A percentile compares a stretch with the other conserved stretches of the same genome.
Conservation (phyloP, 2,329 filamentous ascomycete species). For the Aspergillus sp. region DNA sequence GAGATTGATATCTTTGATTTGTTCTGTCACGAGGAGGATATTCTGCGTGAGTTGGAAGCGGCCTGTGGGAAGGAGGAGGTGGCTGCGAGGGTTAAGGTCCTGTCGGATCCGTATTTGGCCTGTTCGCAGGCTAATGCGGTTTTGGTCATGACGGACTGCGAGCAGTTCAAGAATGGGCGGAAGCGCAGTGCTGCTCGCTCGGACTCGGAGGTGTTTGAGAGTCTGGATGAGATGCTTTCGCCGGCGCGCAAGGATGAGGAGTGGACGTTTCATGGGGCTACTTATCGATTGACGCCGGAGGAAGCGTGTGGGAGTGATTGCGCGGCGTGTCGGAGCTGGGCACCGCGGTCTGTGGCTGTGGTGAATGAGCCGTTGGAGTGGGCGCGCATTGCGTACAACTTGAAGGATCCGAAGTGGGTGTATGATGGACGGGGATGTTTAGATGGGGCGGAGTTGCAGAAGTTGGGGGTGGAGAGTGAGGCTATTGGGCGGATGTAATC, state of each 20-base stretch:
- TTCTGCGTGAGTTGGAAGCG: slow-evolving; percentile 42
- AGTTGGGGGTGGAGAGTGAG: slow-evolving; percentile 39
- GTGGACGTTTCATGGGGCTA: slow-evolving; percentile 25
- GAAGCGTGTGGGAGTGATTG: slow-evolving; percentile 30
- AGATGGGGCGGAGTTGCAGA: slow-evolving; percentile 37
- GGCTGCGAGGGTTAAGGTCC: slow-evolving; percentile 38
- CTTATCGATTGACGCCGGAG: slow-evolving; percentile 25
- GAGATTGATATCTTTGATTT: slow-evolving; percentile 72
- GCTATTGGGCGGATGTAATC: slow-evolving; percentile 29
- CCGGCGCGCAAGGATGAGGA: slow-evolving; percentile 17
- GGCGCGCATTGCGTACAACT: slow-evolving; percentile 46
- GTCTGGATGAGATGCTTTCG: neutral
- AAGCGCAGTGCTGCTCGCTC: neutral
- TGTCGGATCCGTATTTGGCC: slow-evolving; percentile 47
- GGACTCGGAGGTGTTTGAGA: neutral
- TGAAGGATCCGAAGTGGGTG: slow-evolving; percentile 52
- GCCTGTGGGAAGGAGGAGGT: neutral
- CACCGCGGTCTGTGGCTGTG: slow-evolving; percentile 12
- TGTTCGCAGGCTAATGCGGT: slow-evolving; percentile 51
- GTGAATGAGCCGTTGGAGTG: slow-evolving; percentile 45
- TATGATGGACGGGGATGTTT: slow-evolving; percentile 51
- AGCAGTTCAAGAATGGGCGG: slow-evolving; percentile 49
- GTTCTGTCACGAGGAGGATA: slow-evolving; percentile 42
- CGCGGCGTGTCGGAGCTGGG: slow-evolving; percentile 26
- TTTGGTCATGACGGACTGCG: slow-evolving; percentile 56